These are phyloP conservation scores for Suhomyces pyralidae DNA, from an alignment of 805 yeast species.

Conservation along the genomic window DNA sequence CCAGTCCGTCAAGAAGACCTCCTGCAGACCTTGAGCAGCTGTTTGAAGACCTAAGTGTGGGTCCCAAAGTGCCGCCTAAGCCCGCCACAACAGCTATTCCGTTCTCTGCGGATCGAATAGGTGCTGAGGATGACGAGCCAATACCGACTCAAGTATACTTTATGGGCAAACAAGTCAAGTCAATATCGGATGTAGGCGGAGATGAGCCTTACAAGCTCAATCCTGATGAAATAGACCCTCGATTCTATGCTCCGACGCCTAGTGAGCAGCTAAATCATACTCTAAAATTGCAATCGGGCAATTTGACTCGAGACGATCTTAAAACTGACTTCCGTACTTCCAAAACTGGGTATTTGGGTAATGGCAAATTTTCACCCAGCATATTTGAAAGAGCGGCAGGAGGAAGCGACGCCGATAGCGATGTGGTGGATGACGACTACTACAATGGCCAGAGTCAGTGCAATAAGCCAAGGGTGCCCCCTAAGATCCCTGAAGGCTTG, in stretches of 20 bases:
- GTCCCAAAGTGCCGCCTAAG: not conserved
- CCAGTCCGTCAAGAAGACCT: not conserved
- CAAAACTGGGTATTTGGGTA: slow-evolving; percentile 41
- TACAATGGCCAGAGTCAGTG: slow-evolving; percentile 13
- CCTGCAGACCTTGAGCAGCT: not conserved
- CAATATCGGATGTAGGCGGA: slow-evolving; percentile 21
- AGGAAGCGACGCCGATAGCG: slow-evolving; percentile 7
- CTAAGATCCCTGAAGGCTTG: slow-evolving; percentile 42
- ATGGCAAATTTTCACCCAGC: slow-evolving; percentile 27
- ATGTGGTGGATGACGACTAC: slow-evolving; percentile 2
- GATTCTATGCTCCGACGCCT: slow-evolving; percentile 56
- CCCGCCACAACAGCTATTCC: slow-evolving; percentile 28
- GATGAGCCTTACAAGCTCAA: slow-evolving; percentile 57
- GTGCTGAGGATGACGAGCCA: slow-evolving; percentile 26
- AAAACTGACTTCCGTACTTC: slow-evolving; percentile 26
- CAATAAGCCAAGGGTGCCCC: slow-evolving; percentile 41
- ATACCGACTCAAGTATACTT: slow-evolving; percentile 35
- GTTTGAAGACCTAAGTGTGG: not conserved
- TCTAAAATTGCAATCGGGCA: slow-evolving; percentile 21
- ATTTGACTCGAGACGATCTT: slow-evolving; percentile 14
- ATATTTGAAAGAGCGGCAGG: slow-evolving; percentile 12
- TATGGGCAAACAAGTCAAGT: slow-evolving; percentile 32
- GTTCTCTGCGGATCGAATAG: slow-evolving; percentile 43
- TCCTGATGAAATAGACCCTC: slow-evolving; percentile 80
- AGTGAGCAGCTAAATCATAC: slow-evolving; percentile 34